phyloP scores from a whole-genome alignment of 441 rosid species.

The Manihot esculenta region DNA sequence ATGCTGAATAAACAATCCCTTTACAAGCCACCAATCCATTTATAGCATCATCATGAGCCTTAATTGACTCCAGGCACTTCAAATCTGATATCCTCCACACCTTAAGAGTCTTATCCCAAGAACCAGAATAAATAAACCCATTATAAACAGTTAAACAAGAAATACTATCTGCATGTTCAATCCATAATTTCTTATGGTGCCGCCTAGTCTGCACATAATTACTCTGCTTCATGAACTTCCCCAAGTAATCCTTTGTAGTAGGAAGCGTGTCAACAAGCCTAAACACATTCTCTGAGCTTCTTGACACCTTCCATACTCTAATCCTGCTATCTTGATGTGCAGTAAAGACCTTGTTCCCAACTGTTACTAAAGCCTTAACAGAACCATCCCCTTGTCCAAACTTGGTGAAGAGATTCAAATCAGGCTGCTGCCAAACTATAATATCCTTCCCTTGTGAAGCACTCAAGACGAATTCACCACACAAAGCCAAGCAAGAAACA shows the following conservation, averaged over 20 bases:
- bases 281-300: constrained; percentile 79
- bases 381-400: constrained; percentile 90
- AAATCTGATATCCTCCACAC: constrained; percentile 86
- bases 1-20: constrained; percentile 74
- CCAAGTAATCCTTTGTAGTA: constrained; percentile 76
- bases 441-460: constrained; percentile 91
- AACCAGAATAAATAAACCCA: constrained; percentile 77
- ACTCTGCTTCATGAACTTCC: constrained; percentile 87
- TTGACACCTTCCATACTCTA: constrained; percentile 84
- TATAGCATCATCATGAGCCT: constrained; percentile 88
- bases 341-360: constrained; percentile 72
- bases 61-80: constrained; percentile 84
- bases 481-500: constrained; percentile 73
- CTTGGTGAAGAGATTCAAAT: constrained; percentile 71
- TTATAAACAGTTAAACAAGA: constrained; percentile 66
- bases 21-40: constrained; percentile 58
- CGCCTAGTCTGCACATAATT: constrained; percentile 79
- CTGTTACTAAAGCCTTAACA: constrained; percentile 72
- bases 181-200: constrained; percentile 81
- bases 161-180: constrained; percentile 85
- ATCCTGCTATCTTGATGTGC: constrained; percentile 94
- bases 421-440: constrained; percentile 96
- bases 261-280: constrained; percentile 79
- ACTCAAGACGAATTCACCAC: constrained; percentile 82
- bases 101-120: constrained; percentile 90